phyloP scores from a whole-genome alignment of 164 flowering plant species.

The Aristolochia contorta region DNA sequence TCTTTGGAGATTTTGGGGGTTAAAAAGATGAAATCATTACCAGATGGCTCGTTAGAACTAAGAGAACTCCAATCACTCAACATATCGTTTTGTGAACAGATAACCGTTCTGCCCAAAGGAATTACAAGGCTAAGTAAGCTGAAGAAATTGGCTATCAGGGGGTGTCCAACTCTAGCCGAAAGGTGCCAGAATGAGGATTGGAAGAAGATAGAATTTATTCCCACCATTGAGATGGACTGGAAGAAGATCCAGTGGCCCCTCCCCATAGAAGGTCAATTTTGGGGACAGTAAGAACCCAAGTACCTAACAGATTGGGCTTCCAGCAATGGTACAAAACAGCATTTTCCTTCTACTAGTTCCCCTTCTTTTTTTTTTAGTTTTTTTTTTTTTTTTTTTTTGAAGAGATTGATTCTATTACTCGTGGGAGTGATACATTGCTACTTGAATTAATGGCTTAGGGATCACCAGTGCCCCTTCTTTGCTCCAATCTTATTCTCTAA shows the following conservation, averaged over 20 bases:
- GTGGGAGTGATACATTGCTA: too few relatives aligned
- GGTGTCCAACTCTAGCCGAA: neutral
- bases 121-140: neutral
- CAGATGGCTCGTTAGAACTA: neutral
- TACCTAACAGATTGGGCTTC: too few relatives aligned
- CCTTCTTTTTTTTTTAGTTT: too few relatives aligned
- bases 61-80: neutral
- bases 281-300: too few relatives aligned
- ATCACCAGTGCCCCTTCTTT: too few relatives aligned
- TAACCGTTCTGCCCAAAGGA: neutral
- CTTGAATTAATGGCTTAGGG: too few relatives aligned
- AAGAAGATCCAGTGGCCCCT: neutral
- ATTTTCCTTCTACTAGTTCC: too few relatives aligned
- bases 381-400: too few relatives aligned
- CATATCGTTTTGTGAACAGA: neutral
- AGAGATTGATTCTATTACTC: too few relatives aligned
- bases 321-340: too few relatives aligned
- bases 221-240: neutral
- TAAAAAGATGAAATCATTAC: neutral
- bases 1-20: neutral
- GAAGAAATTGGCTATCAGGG: neutral
- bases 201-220: neutral
- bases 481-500: too few relatives aligned
- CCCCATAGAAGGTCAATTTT: too few relatives aligned
- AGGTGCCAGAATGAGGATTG: neutral